Conservation (phyloP, 768 basidiomycete species). For the Cubamyces sp. region DNA sequence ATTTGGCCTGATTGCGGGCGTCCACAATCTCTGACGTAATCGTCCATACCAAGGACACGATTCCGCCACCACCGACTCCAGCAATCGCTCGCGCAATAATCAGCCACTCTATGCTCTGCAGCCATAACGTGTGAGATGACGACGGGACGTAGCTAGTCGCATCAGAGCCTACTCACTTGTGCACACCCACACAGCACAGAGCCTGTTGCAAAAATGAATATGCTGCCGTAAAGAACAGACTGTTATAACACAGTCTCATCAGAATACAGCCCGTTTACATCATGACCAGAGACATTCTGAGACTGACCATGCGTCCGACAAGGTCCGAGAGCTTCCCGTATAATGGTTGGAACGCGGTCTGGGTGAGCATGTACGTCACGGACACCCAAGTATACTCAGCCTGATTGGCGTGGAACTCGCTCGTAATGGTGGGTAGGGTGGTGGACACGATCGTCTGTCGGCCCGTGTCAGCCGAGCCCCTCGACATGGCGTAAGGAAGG, state of each 20-base stretch:
- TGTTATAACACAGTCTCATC: slow-evolving; percentile 35
- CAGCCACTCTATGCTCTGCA: slow-evolving; percentile 61
- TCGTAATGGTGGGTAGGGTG: slow-evolving; percentile 78
- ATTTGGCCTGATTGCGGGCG: slow-evolving; percentile 69
- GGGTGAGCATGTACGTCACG: slow-evolving; percentile 83
- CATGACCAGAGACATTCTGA: slow-evolving; percentile 6
- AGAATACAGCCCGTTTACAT: slow-evolving; percentile 14
- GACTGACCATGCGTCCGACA: slow-evolving; percentile 72
- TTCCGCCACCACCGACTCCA: slow-evolving; percentile 86
- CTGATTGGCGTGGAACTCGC: slow-evolving; percentile 66
- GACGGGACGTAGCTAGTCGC: slow-evolving; percentile 23
- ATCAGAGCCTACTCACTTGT: slow-evolving; percentile 46
- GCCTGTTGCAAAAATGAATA: slow-evolving; percentile 73
- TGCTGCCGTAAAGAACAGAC: slow-evolving; percentile 74
- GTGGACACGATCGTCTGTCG: slow-evolving; percentile 77
- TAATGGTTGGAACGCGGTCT: slow-evolving; percentile 83
- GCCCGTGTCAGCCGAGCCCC: slow-evolving; percentile 21
- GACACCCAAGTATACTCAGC: slow-evolving; percentile 86
- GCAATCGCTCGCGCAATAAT: slow-evolving; percentile 68
- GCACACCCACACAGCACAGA: slow-evolving; percentile 82
- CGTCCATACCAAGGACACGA: slow-evolving; percentile 85
- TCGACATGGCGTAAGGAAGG: slow-evolving; percentile 31
- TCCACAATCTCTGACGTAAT: slow-evolving; percentile 86
- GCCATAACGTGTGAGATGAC: background rate
- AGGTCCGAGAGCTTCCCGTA: slow-evolving; percentile 83